Base-by-base conservation (phyloP, 2,329 filamentous ascomycete species). In the Apiospora rasikravindrae region DNA sequence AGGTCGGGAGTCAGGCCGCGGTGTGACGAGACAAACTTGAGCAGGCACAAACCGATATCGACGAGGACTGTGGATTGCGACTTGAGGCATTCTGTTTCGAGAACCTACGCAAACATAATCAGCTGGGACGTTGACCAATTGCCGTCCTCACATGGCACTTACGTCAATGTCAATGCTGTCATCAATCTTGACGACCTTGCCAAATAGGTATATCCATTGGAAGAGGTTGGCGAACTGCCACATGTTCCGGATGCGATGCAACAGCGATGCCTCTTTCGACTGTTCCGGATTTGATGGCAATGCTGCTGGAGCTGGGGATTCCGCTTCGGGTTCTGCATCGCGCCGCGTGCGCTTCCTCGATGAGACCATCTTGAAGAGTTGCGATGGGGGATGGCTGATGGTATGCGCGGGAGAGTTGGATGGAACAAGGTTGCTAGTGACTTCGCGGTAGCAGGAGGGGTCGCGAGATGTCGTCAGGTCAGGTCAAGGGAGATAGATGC, bases 221-320 rank as follows among this genome's bases (percentile, higher is more conserved):
- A 93, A 95, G 10, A 98, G 85, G 79, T 95, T 96, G 73, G 96
- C 94, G 83, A 98, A 98, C 82, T 98, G 93, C 95, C 96, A 98
- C 88, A 94, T 95, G 80, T 94, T 96, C 74, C 96, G 91, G 76
- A 98, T 88, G 75, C 88, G 91, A 72, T 90, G 85, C 40, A 97
- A 86, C 71, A 90, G 77, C 4, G 84, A 80, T 1, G 77, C 76
- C 72, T 82, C 80, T 29, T 79, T 77, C 10, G 77, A 72, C 10
- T 72, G 70, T 10, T 70, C 69, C n/a, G 69, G 29, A 13, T 24
- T 73, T 19, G 66, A 45, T 26, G 66, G 5, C 44, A 11, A 29
- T 11, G 69, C 29, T 11, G 70, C 37, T 6, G 69, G 47, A 19
- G 61, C 69, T 42, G 73, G 26, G 16, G 76, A 68, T 72, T 71